Evolutionary conservation across 78 protist genomes (phyloP), one percentile per base, ranked within the genome.

Genomic region (Polysphondylium violaceum): DNA sequence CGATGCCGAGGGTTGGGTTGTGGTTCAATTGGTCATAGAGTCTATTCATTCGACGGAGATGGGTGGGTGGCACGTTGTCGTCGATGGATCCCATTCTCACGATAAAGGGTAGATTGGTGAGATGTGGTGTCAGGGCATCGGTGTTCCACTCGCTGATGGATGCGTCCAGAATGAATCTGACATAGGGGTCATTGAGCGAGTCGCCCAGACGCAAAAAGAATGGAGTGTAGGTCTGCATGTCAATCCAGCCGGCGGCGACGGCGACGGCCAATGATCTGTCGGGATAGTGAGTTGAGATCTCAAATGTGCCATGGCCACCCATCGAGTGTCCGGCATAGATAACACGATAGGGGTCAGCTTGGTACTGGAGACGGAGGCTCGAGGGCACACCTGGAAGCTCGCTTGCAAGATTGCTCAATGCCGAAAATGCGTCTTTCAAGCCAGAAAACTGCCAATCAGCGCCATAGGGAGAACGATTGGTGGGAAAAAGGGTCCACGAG

Each of bases 171-270:
- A 87, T 38, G 36, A 33, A 76, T 40, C 87, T n/a, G 2, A 87
- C 36, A 4, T 5, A 72, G 17, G 93, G 93, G 33, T 56, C 51
- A 31, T 25, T 41, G 78, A 65, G 73, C 2, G 69, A 50, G 5
- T 71, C 27, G 21, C 93, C 93, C 11, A 87, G 29, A 41, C 72
- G 51, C 19, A 76, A 47, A 47, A 87, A 76, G 23, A 23, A 58
- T 56, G 86, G 86, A 4, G 59, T 23, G 35, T 76, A 76, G 17
- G 56, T 21, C n/a, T 63, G 33, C 73, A 76, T 67, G 33, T 29
- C 38, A 21, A 87, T 87, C 93, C 93, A 87, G 47, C 93, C 93
- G 4, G 93, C 93, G 2, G 93, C 93, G 9, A 69, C 65, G 6
- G 85, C 35, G n/a, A 87, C 9, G 0, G 85, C 35, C 1, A 87